phyloP scores from a whole-genome alignment of 2,329 filamentous ascomycete genomes.

The Didymella glomerata region DNA sequence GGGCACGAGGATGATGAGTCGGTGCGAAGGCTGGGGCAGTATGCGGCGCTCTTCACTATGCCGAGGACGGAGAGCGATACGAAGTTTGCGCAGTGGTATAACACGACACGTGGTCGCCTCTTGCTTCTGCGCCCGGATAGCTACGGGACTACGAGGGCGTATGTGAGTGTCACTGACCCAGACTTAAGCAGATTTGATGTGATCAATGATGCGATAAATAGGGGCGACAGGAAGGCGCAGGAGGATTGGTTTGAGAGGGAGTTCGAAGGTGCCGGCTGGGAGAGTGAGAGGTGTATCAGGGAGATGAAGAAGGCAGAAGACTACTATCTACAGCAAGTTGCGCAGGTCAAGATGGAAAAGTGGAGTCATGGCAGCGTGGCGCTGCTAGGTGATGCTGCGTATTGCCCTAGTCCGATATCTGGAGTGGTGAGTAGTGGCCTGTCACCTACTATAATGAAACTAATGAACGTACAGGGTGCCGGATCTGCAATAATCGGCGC shows the following conservation, averaged over 20 bases:
- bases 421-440: slow-evolving; percentile 30
- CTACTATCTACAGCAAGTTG: slow-evolving; percentile 57
- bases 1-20: slow-evolving; percentile 33
- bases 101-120: slow-evolving; percentile 31
- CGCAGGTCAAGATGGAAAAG: slow-evolving; percentile 49
- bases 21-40: slow-evolving; percentile 36
- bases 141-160: slow-evolving; percentile 32
- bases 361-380: slow-evolving; percentile 49
- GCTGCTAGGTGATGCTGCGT: slow-evolving; percentile 53
- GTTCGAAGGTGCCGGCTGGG: slow-evolving; percentile 52
- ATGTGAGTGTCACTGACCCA: slow-evolving; percentile 29
- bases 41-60: slow-evolving; percentile 46
- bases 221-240: slow-evolving; percentile 25
- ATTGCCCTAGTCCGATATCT: slow-evolving; percentile 48
- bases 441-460: neutral
- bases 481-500: slow-evolving; percentile 50
- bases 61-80: slow-evolving; percentile 32
- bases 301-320: slow-evolving; percentile 53
- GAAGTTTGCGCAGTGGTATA: slow-evolving; percentile 40
- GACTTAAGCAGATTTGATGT: slow-evolving; percentile 32
- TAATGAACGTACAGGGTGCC: slow-evolving; percentile 28
- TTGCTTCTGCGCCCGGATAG: slow-evolving; percentile 37
- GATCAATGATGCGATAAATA: slow-evolving; percentile 26
- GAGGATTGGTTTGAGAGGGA: slow-evolving; percentile 35
- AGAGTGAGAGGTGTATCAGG: slow-evolving; percentile 47